A percentile compares a stretch with the other conserved stretches of the same genome.
phyloP scores from a whole-genome alignment of 75 land plant species.

The Cunninghamia lanceolata region DNA sequence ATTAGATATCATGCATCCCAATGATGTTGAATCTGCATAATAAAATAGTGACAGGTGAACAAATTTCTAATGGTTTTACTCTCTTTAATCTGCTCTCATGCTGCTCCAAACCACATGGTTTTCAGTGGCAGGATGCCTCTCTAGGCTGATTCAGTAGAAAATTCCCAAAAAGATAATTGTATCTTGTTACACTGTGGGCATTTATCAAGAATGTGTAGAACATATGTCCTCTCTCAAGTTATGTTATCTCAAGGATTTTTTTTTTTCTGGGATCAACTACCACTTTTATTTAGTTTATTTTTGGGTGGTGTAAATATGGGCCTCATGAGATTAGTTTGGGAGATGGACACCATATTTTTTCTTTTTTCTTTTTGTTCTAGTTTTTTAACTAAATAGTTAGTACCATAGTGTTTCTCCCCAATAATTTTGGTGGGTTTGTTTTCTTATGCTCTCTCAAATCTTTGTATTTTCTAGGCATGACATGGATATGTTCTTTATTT shows the following conservation, averaged over 20 bases:
- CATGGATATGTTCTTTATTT: slow-evolving; percentile 3
- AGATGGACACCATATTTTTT: not conserved
- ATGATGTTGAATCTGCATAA: not conserved
- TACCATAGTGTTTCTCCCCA: not conserved
- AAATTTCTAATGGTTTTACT: not conserved
- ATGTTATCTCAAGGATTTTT: not conserved
- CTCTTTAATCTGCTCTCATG: not conserved
- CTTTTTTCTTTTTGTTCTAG: not conserved
- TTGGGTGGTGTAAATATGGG: not conserved
- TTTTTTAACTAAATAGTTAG: not conserved
- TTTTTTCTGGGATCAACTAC: not conserved
- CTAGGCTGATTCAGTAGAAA: not conserved
- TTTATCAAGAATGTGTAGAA: not conserved
- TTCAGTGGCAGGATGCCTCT: not conserved
- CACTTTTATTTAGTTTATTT: not conserved
- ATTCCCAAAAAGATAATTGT: not conserved
- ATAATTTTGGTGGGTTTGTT: not conserved
- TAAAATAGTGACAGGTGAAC: not conserved
- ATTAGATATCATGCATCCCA: not conserved
- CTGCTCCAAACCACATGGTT: not conserved
- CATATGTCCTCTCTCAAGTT: not conserved
- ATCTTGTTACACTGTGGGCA: not conserved
- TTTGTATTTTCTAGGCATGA: not conserved
- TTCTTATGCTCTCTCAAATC: not conserved
- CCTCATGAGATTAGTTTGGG: not conserved